Base-by-base conservation (phyloP, 108 stramenopile genomes). In the Bacterosira constricta region DNA sequence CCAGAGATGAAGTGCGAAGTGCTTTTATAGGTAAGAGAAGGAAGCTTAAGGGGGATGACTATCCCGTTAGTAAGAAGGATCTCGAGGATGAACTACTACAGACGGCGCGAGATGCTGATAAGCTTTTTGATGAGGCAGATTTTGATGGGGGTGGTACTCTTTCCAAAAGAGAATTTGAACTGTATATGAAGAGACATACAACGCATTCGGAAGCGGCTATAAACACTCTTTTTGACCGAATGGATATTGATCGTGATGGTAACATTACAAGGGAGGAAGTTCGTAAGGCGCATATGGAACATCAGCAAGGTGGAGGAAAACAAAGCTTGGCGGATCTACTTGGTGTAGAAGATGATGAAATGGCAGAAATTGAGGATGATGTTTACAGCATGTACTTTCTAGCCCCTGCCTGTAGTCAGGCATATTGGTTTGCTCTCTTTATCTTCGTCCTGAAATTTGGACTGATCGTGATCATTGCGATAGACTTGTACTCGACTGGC, bases 351-450 rank as follows among this genome's bases (percentile, higher is more conserved):
- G 72, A 73, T 21, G 71, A 77, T 9, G 78, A 84, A 27, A 56
- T 69, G 46, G 52, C 60, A 32, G 81, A 82, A 61, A 61, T 86
- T 41, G 54, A 44, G 10, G 79, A 81, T 37, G 85, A 86, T 69
- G 85, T 86, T 13, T 86, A 86, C 66, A 80, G 59, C 34, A 76
- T 86, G 79, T 74, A 83, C 36, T 86, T 86, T 53, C 54, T 86
- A 11, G 31, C 79, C 17, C 31, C 36, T 8, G 15, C 64, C n/a
- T 45, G 39, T 11, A 57, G 75, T 10, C 73, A 71, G 49, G 64
- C 82, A 20, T 83, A 77, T 46, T 67, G 39, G 17, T 86, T 69
- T 62, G 70, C 75, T 21, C 30, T 75, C 11, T 77, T 69, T 9
- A 63, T 83, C 27, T 66, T 77, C 35, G 0, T 80, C 10, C 39